Evolutionary conservation across 495 filamentous ascomycete genomes (phyloP).

Genomic region (Tuber brumale): DNA sequence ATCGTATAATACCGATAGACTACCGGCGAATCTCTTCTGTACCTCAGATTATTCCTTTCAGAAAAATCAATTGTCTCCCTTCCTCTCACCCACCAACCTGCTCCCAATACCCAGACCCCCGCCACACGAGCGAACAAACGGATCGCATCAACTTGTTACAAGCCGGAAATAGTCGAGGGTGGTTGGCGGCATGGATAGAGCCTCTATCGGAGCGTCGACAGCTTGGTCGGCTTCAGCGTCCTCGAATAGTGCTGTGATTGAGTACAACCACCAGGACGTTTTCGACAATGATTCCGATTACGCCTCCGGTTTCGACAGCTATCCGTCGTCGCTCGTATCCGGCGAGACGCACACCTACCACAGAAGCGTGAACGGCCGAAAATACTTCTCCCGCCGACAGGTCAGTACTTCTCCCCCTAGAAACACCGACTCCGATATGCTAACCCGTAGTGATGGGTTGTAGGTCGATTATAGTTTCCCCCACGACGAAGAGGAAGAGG

Average conservation of each 20-base stretch:
- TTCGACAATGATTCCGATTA: conserved; percentile 31
- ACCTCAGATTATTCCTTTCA: neutral
- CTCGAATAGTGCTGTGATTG: neutral
- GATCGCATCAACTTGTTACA: neutral
- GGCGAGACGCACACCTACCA: conserved; percentile 14
- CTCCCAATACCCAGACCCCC: neutral
- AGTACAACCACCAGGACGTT: neutral
- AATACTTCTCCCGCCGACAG: conserved; percentile 22
- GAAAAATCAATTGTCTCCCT: neutral
- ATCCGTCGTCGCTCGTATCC: conserved; percentile 24
- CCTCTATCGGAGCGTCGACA: neutral
- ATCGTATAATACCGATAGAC: neutral
- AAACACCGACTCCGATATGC: neutral
- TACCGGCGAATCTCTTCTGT: neutral
- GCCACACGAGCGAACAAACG: neutral
- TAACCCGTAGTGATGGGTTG: conserved; percentile 1
- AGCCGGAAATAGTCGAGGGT: neutral
- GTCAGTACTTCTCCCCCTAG: conserved; percentile 6
- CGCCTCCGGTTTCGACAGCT: conserved; percentile 23
- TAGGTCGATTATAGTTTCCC: conserved; percentile 26
- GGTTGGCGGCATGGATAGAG: neutral
- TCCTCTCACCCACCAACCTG: neutral
- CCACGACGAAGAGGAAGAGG: conserved; percentile 23
- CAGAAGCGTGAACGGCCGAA: conserved; percentile 18
- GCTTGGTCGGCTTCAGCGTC: neutral